A percentile compares a stretch with the other conserved stretches of the same genome.
Evolutionary conservation across 352 stramenopile genomes (phyloP).

Genomic region (Globisporangium polare): DNA sequence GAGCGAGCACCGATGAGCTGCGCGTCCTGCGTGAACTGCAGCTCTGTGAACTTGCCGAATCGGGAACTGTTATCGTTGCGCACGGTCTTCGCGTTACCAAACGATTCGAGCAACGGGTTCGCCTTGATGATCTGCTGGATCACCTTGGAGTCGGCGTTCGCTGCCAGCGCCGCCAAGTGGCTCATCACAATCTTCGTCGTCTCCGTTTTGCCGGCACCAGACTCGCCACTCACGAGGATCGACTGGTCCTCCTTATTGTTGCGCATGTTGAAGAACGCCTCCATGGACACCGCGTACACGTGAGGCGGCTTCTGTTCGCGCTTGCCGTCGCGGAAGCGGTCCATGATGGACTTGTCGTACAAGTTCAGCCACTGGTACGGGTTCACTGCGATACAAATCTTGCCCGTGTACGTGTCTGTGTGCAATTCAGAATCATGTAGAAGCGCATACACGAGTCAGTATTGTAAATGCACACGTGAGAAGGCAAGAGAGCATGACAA

Average conservation of each 20-base stretch:
- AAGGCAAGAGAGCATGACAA: neutral
- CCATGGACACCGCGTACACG: conserved; percentile 86
- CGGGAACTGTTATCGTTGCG: conserved; percentile 85
- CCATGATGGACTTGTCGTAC: conserved; percentile 71
- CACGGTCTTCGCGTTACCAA: conserved; percentile 85
- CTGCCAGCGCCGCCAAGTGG: conserved; percentile 84
- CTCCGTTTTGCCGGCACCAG: conserved; percentile 95
- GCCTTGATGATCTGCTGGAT: conserved; percentile 95
- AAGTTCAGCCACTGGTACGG: conserved; percentile 86
- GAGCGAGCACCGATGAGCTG: conserved; percentile 77
- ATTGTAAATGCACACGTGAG: neutral
- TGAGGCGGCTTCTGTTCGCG: conserved; percentile 74
- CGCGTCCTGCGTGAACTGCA: conserved; percentile 74
- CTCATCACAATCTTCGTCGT: conserved; percentile 96
- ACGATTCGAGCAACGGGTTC: conserved; percentile 83
- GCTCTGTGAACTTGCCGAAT: conserved; percentile 87
- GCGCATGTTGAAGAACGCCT: conserved; percentile 82
- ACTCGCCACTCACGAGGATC: conserved; percentile 94
- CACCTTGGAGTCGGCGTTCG: conserved; percentile 84
- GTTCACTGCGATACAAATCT: conserved; percentile 88
- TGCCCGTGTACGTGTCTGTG: conserved; percentile 81
- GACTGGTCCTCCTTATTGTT: conserved; percentile 86
- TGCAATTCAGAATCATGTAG: neutral
- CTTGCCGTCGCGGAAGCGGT: conserved; percentile 67
- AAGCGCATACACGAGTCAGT: conserved; percentile 13